A percentile compares a stretch with the other conserved stretches of the same genome.
Conservation (phyloP, 1,139 yeast species). For the Yamadazyma siamensis region DNA sequence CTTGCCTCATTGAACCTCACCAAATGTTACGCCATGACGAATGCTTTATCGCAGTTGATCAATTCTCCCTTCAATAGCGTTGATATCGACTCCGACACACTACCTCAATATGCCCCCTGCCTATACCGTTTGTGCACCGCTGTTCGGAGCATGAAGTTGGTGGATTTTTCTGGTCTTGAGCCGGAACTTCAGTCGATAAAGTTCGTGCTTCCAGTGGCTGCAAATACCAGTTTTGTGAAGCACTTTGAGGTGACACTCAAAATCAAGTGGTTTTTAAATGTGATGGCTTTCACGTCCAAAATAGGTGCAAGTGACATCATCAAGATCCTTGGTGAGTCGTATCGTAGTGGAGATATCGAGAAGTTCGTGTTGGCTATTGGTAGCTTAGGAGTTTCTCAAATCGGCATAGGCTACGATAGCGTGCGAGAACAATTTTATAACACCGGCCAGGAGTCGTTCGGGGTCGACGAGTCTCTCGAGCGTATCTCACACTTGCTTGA, state of each 20-base stretch:
- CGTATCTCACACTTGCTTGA: conserved; percentile 3
- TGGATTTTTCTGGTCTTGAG: conserved; percentile 1
- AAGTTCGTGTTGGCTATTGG: conserved; percentile 11
- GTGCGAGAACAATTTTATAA: conserved; percentile 10
- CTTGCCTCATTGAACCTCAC: conserved; percentile 5
- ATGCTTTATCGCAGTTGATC: conserved; percentile 5
- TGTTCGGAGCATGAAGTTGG: conserved; percentile 3
- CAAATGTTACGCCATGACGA: conserved; percentile 8
- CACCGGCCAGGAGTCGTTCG: conserved; percentile 2
- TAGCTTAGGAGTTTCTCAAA: conserved; percentile 7
- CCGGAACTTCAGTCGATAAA: conserved; percentile 3
- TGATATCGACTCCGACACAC: conserved; percentile 1
- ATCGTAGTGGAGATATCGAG: conserved; percentile 7
- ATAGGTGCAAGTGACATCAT: conserved; percentile 8
- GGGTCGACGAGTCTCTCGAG: not conserved
- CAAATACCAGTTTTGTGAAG: conserved; percentile 2
- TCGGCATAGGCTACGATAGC: conserved; percentile 14
- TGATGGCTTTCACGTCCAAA: conserved; percentile 12
- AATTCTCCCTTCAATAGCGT: conserved; percentile 11
- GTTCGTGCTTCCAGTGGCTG: conserved; percentile 3
- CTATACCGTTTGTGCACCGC: conserved; percentile 2
- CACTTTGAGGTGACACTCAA: conserved; percentile 8
- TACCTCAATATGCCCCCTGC: conserved; percentile 3
- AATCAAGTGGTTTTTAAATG: conserved; percentile 13
- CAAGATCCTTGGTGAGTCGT: conserved; percentile 3